phyloP scores from a whole-genome alignment of 768 basidiomycete genomes.

The Mycena latifolia region DNA sequence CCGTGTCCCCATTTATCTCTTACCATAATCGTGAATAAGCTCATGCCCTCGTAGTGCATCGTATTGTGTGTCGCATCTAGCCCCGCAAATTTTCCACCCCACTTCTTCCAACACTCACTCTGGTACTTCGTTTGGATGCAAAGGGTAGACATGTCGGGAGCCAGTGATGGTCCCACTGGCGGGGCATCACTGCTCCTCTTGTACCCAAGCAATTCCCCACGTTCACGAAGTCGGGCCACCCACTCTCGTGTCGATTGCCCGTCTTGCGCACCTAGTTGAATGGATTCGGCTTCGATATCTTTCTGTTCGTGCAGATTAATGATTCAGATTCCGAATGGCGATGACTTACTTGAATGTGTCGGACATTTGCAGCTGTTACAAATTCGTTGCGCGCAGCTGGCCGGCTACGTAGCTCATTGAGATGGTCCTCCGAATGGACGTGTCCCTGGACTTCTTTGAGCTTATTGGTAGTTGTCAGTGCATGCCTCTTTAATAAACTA shows the following conservation, averaged over 20 bases:
- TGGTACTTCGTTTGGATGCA: constrained; percentile 7
- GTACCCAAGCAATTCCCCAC: not conserved
- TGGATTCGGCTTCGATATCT: constrained; percentile 6
- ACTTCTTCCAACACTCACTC: not conserved
- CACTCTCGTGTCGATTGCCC: constrained; percentile 2
- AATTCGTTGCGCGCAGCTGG: constrained; percentile 7
- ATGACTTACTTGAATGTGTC: constrained; percentile 5
- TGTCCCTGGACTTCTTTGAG: not conserved
- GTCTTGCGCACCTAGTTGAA: not conserved
- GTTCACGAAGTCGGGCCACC: not conserved
- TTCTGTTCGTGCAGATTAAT: not conserved
- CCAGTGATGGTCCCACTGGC: not conserved
- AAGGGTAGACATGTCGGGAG: not conserved
- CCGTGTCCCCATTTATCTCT: constrained; percentile 9
- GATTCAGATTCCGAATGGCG: too few relatives aligned
- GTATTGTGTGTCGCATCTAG: constrained; percentile 9
- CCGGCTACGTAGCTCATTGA: not conserved
- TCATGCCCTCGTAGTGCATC: constrained; percentile 10
- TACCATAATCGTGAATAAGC: constrained; percentile 10
- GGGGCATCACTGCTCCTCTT: constrained; percentile 1
- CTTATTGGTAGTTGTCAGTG: not conserved
- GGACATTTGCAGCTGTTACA: not conserved
- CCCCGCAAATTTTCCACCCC: constrained; percentile 4
- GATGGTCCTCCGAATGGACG: not conserved
- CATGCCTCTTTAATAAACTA: not conserved